These are phyloP conservation scores for Arabidopsis suecica DNA, from an alignment of 345 rosid genomes.

Conservation along the genomic window DNA sequence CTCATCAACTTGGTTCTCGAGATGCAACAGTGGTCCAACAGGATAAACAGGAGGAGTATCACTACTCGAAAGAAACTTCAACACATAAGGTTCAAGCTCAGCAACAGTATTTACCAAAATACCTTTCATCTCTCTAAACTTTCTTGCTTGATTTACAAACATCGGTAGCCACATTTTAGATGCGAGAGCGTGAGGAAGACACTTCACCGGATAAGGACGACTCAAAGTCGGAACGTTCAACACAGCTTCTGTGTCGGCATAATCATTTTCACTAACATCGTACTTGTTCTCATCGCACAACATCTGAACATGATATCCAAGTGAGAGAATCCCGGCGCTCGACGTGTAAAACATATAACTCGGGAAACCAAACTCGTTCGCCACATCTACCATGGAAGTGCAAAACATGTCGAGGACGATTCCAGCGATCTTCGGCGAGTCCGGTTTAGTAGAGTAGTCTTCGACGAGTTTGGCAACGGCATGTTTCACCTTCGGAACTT, in stretches of 20 bases:
- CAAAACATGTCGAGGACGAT: conserved; percentile 63
- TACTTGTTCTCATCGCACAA: conserved; percentile 24
- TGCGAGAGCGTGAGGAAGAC: conserved; percentile 21
- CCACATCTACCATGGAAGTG: conserved; percentile 51
- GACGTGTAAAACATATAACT: conserved; percentile 55
- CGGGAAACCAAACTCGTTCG: conserved; percentile 51
- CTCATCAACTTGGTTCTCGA: conserved; percentile 26
- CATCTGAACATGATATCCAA: conserved; percentile 31
- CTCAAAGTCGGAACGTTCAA: conserved; percentile 42
- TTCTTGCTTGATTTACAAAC: not conserved
- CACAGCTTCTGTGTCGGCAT: conserved; percentile 43
- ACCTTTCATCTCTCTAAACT: conserved; percentile 45
- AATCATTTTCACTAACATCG: conserved; percentile 21
- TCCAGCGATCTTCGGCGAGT: conserved; percentile 48
- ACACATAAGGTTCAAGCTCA: conserved; percentile 49
- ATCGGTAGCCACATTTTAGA: not conserved
- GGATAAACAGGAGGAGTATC: conserved; percentile 46
- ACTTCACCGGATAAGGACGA: conserved; percentile 48
- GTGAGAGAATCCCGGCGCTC: conserved; percentile 43
- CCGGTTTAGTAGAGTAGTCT: not conserved
- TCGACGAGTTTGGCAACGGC: conserved; percentile 23
- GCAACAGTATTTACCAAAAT: conserved; percentile 48
- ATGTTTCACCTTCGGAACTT: conserved; percentile 41
- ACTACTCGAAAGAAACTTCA: conserved; percentile 17
- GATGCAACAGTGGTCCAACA: conserved; percentile 56